Percentiles rank a stretch among this genome's conserved stretches.
phyloP scores from a whole-genome alignment of 2,329 filamentous ascomycete genomes.

The Metarhizium sp. region DNA sequence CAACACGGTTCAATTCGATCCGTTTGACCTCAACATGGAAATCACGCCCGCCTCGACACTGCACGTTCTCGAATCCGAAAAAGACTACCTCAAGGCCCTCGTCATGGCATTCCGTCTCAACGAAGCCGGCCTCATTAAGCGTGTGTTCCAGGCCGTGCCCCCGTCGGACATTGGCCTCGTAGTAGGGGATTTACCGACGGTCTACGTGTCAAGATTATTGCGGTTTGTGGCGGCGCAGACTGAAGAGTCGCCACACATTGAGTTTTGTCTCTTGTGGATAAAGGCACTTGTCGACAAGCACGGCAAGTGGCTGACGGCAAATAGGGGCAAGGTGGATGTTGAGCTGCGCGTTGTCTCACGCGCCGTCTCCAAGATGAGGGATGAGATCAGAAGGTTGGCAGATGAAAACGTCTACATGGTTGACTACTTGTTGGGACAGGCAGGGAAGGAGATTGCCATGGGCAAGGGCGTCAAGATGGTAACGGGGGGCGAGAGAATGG shows the following conservation, averaged over 20 bases:
- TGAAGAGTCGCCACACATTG: conserved; percentile 84
- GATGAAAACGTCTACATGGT: conserved; percentile 87
- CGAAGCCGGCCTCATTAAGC: conserved; percentile 69
- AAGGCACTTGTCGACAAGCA: conserved; percentile 74
- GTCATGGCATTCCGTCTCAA: conserved; percentile 97
- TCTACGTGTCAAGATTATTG: conserved; percentile 79
- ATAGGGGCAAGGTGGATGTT: conserved; percentile 68
- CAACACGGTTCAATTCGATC: conserved; percentile 76
- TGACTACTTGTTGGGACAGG: conserved; percentile 63
- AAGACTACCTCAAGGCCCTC: conserved; percentile 82
- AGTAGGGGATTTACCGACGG: conserved; percentile 67
- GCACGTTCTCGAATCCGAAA: conserved; percentile 52
- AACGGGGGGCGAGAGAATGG: conserved; percentile 9
- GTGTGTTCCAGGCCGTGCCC: conserved; percentile 79
- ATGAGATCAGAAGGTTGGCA: conserved; percentile 71
- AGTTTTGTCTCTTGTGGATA: conserved; percentile 92
- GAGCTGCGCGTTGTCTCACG: conserved; percentile 78
- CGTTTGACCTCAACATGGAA: conserved; percentile 89
- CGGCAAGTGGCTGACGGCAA: conserved; percentile 75
- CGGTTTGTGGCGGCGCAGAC: conserved; percentile 82
- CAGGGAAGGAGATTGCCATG: conserved; percentile 19
- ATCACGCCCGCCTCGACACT: conserved; percentile 85
- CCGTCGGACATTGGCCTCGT: conserved; percentile 65
- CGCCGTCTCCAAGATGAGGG: conserved; percentile 69
- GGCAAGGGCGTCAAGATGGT: conserved; percentile 11